Evolutionary conservation across 192 early-diverging fungal genomes (phyloP), one percentile per base, ranked within the genome.

Genomic region (Coemansia sp.): DNA sequence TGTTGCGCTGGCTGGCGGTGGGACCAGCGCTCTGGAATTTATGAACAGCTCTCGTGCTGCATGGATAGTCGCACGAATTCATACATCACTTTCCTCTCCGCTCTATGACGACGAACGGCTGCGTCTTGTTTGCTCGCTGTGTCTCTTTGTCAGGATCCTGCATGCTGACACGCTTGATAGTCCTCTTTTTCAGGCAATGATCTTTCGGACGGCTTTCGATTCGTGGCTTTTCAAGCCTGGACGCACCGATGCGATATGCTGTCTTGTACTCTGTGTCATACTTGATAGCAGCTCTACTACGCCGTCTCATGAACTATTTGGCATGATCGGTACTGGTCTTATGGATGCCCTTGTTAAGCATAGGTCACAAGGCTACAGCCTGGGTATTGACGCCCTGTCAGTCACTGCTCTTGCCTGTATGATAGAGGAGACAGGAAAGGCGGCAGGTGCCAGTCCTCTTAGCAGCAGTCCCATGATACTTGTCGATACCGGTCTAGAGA

Each of bases 31-130:
- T 51, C 44, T 40, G 14, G 57, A 63, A 37, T 65, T 68, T 11
- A 32, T 81, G 55, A 57, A 60, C 13, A 58, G 62, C 44, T 53
- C 79, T 20, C 68, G 63, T 44, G 62, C 65, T 5, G 58, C 63
- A 11, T 81, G 79, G 79, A 59, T 81, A 19, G 70, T 59, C 32
- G 51, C 75, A 2, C 70, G 76, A 11, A 22, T 81, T 7, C 74
- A 81, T 50, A 19, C 49, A 14, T 63, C 11, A 12, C 60, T 76
- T 4, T 64, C 67, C 17, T 40, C 46, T 4, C 65, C 74, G 16
- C 68, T 44, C 12, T 58, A 42, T 6, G 58, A 64, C 54, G 74
- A 76, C 37, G 46, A 65, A 20, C 68, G 68, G 14, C 67, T 70
- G 57, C 67, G 53, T 5, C 70, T 81, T 40, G 64, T 63, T 13